phyloP scores from a whole-genome alignment of 2,329 filamentous ascomycete genomes.

The Fusarium sp. region DNA sequence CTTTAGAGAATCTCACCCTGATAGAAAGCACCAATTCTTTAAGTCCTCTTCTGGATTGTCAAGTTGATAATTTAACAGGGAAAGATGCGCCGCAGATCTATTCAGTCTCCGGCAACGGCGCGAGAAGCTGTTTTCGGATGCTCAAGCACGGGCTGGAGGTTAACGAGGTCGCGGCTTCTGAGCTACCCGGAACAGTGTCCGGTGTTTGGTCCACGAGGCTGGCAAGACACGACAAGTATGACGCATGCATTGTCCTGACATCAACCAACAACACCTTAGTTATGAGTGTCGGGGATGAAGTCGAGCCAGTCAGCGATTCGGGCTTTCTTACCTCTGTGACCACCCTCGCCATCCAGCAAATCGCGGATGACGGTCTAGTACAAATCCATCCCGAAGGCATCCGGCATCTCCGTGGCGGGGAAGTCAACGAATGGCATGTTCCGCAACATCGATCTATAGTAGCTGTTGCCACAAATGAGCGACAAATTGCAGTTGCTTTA shows the following conservation, averaged over 20 bases:
- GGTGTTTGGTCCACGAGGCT: slow-evolving; percentile 97
- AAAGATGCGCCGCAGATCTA: slow-evolving; percentile 98
- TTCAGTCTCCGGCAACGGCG: slow-evolving; percentile 87
- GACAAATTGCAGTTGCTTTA: slow-evolving; percentile 91
- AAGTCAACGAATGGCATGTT: slow-evolving; percentile 91
- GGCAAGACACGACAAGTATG: slow-evolving; percentile 82
- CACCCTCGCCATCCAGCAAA: slow-evolving; percentile 91
- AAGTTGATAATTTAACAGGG: slow-evolving; percentile 88
- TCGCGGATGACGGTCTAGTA: slow-evolving; percentile 93
- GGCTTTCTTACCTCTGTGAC: slow-evolving; percentile 90
- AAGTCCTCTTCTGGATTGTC: slow-evolving; percentile 91
- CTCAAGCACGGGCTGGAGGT: slow-evolving; percentile 94
- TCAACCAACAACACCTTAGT: slow-evolving; percentile 91
- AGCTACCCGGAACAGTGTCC: slow-evolving; percentile 85
- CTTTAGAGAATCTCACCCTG: slow-evolving; percentile 82
- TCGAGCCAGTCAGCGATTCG: slow-evolving; percentile 93
- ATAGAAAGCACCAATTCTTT: slow-evolving; percentile 88
- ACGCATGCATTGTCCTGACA: slow-evolving; percentile 93
- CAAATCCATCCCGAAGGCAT: slow-evolving; percentile 97
- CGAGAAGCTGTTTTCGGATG: slow-evolving; percentile 89
- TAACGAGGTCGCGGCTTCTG: slow-evolving; percentile 91
- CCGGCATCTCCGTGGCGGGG: slow-evolving; percentile 82
- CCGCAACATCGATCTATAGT: slow-evolving; percentile 96
- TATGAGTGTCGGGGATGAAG: slow-evolving; percentile 94
- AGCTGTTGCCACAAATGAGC: slow-evolving; percentile 90